Base-by-base conservation (phyloP, 2,329 filamentous ascomycete genomes). In the Ceratocystis variospora region DNA sequence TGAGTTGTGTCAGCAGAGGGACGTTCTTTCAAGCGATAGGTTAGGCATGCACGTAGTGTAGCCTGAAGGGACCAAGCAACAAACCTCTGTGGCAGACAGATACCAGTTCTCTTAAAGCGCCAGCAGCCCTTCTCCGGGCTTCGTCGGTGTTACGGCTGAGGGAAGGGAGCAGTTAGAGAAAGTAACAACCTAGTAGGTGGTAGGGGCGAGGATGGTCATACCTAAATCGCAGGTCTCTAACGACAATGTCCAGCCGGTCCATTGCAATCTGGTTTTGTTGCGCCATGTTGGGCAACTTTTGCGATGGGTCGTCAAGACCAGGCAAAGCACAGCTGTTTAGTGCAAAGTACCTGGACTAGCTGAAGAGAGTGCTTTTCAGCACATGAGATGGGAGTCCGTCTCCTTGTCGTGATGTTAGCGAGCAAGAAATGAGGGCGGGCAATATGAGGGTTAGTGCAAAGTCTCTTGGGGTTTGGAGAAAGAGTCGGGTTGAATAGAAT, bases 211-310 rank as follows among this genome's bases (percentile, higher is more conserved):
- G 12, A 50, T 41, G 17, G 48, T 53, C 76, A 67, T 71, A 84
- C 82, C 80, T 81, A 68, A 81, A 83, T 70, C 79, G 80, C 44
- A 84, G 76, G 69, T 83, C 82, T 69, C 80, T 79, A 15, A 79
- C 77, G 68, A 83, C 77, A 65, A 77, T 75, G 66, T 85, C 82
- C 65, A 84, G 78, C 70, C 78, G 78, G 74, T 82, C 80, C 67
- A 83, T 76, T 70, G 81, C 80, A 72, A 82, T 75, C 71, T 80
- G 78, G 70, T 80, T 77, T 72, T 79, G 79, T 63, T 68, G 67
- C 67, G 67, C 67, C 67, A 68, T 68, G 61, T 50, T 66, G 50
- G 64, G 64, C 67, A 64, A 55, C 59, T 61, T 59, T 57, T 62
- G 62, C 50, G 46, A 45, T 63, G 19, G 63, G 63, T 64, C 55